Evolutionary conservation across 345 rosid species (phyloP).

Genomic region (Raphanus raphanistrum): DNA sequence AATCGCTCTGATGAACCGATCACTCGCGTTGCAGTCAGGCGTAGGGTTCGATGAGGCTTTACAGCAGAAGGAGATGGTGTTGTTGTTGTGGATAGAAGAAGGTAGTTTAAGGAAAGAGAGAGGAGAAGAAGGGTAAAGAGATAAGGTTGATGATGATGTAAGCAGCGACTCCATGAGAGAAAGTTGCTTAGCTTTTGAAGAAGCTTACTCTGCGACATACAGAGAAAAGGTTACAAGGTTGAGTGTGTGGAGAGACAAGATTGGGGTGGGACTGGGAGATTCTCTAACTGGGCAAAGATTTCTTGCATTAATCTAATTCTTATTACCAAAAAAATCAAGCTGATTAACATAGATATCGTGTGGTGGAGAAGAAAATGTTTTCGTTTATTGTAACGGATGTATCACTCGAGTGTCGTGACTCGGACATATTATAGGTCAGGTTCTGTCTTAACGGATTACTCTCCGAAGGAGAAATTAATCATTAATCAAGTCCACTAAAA

Average conservation of each 20-base stretch:
- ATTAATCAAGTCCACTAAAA: not conserved
- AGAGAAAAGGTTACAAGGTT: not conserved
- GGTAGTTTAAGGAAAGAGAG: constrained; percentile 36
- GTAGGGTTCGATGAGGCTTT: constrained; percentile 30
- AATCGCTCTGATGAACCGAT: constrained; percentile 40
- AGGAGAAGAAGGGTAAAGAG: constrained; percentile 18
- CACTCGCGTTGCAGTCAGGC: not conserved
- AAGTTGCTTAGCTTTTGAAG: constrained; percentile 13
- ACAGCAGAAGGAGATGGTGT: constrained; percentile 15
- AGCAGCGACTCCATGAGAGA: constrained; percentile 50
- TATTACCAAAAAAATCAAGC: not conserved
- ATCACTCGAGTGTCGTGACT: constrained; percentile 33
- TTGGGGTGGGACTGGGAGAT: not conserved
- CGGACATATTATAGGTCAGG: constrained; percentile 18
- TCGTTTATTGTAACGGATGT: constrained; percentile 43
- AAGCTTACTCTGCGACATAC: constrained; percentile 18
- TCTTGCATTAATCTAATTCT: not conserved
- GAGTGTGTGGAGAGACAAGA: not conserved
- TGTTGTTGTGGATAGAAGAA: constrained; percentile 22
- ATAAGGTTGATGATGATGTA: constrained; percentile 19
- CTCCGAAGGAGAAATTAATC: not conserved
- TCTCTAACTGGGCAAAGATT: constrained; percentile 9
- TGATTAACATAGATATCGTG: constrained; percentile 25
- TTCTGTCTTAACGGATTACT: not conserved
- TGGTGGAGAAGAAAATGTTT: constrained; percentile 27